Evolutionary conservation across 2,329 filamentous ascomycete species (phyloP), one percentile per base, ranked within the genome.

Genomic region (Didymella sp.): DNA sequence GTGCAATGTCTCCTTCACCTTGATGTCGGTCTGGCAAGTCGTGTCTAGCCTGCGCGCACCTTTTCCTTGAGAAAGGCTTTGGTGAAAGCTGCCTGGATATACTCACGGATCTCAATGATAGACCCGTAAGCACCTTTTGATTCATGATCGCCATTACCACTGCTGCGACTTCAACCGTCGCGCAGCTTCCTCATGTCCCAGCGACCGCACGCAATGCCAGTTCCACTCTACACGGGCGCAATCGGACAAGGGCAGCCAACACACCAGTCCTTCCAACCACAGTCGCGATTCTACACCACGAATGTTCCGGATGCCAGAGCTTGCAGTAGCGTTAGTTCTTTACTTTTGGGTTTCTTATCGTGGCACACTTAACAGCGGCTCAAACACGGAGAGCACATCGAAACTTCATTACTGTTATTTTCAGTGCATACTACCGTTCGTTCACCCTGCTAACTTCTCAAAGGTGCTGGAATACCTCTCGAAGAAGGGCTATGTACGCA

Each of bases 401-500:
- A 40, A 3, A 17, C 12, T 40, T 11, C 37, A 15, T 6, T 12
- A 17, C 3, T 8, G 13, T 46, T 40, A 25, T 15, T 30, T n/a
- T 28, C 8, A 6, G 35, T 33, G 8, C 17, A 2, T 13, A 24
- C 27, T n/a, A 25, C n/a, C 28, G 15, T 1, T 49, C 45, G 2
- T 42, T 49, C 19, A 43, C 2, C 7, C 25, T 57, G 43, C 58
- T 68, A 31, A 66, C 50, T 13, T 13, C 2, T 12, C 21, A 9
- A 69, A 90, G 87, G 88, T 99, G 3, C 93, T 96, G 8, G 95
- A 99, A 68, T 99, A 99, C 75, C 83, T 99, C 1, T 86, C 92
- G 2, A 99, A 99, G 76, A 93, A 97, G 65, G 95, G 95, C 0
- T 99, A 97, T 77, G 92, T 88, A 51, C 85, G 90, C 22, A 98